Percentiles rank a stretch among this genome's conserved stretches.
These are phyloP conservation scores for Neoboletus magnificus DNA, from an alignment of 768 basidiomycete species.

Conservation along the genomic window DNA sequence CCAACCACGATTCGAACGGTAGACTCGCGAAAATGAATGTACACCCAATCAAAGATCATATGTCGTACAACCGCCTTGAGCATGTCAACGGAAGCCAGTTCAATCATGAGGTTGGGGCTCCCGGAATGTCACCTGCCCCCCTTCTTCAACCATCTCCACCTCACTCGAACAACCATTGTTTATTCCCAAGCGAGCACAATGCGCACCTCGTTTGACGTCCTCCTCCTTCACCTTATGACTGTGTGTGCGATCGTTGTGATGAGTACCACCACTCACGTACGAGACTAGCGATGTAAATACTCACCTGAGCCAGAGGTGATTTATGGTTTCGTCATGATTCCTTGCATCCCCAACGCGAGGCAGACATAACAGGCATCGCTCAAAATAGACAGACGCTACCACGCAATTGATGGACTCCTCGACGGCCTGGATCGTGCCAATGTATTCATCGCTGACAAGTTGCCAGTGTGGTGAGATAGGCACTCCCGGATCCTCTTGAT, in stretches of 20 bases:
- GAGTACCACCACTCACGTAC: not conserved
- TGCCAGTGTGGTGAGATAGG: not conserved
- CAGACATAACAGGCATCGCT: constrained; percentile 2
- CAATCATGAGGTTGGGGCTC: not conserved
- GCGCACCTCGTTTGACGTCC: not conserved
- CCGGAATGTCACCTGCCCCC: not conserved
- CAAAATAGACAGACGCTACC: no score
- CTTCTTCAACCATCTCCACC: constrained; percentile 2
- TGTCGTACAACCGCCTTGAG: not conserved
- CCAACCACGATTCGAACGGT: not conserved
- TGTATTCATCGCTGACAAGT: not conserved
- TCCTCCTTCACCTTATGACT: not conserved
- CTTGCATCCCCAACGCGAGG: not conserved
- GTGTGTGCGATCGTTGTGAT: not conserved
- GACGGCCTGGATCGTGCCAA: not conserved
- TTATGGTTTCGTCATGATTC: no score
- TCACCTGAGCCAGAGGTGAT: not conserved
- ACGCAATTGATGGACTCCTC: not conserved
- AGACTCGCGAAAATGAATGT: not conserved
- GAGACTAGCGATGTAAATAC: not conserved
- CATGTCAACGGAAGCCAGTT: not conserved
- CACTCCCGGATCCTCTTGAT: not conserved
- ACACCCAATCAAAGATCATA: not conserved
- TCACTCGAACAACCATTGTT: not conserved
- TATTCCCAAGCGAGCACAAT: not conserved